Conservation (phyloP, 2,329 filamentous ascomycete species). For the Arachnomyces sp. region DNA sequence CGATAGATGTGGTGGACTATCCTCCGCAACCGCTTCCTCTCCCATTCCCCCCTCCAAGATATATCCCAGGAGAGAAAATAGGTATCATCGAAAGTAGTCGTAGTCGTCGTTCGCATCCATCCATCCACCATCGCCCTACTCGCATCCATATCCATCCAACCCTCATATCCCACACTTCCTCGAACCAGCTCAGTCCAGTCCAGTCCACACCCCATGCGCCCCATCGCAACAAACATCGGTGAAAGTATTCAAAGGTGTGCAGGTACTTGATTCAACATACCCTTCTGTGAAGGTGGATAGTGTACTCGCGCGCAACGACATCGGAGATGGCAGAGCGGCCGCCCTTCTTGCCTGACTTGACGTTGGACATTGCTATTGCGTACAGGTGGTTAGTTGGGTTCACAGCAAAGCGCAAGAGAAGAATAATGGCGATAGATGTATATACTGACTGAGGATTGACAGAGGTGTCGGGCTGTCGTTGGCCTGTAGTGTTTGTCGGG, state of each 20-base stretch:
- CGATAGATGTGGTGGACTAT: no score
- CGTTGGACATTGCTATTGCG: slow-evolving; percentile 54
- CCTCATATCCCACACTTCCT: slow-evolving; percentile 7
- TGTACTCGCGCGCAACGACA: slow-evolving; percentile 99
- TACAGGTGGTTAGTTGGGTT: not conserved
- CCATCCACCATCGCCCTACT: slow-evolving; percentile 5
- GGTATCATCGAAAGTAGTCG: no score
- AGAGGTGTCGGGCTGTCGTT: slow-evolving; percentile 28
- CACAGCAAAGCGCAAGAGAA: not conserved
- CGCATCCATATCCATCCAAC: slow-evolving; percentile 1
- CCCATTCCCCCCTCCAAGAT: slow-evolving; percentile 2
- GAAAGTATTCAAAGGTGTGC: no score
- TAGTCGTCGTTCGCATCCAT: slow-evolving; percentile 9
- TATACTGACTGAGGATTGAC: slow-evolving; percentile 29
- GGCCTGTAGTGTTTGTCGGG: slow-evolving; percentile 32
- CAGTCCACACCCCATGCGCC: slow-evolving; percentile 25
- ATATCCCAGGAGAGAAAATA: slow-evolving; percentile 6
- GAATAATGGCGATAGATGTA: not conserved
- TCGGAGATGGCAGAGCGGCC: slow-evolving; percentile 93
- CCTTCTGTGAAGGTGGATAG: slow-evolving; percentile 99
- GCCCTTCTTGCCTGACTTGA: slow-evolving; percentile 60
- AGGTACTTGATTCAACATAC: slow-evolving; percentile 52
- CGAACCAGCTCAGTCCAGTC: slow-evolving; percentile 20
- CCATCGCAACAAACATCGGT: no score
- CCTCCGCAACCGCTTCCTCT: not conserved